phyloP scores from a whole-genome alignment of 805 yeast genomes.

The Tetrapisispora taiwanensis region DNA sequence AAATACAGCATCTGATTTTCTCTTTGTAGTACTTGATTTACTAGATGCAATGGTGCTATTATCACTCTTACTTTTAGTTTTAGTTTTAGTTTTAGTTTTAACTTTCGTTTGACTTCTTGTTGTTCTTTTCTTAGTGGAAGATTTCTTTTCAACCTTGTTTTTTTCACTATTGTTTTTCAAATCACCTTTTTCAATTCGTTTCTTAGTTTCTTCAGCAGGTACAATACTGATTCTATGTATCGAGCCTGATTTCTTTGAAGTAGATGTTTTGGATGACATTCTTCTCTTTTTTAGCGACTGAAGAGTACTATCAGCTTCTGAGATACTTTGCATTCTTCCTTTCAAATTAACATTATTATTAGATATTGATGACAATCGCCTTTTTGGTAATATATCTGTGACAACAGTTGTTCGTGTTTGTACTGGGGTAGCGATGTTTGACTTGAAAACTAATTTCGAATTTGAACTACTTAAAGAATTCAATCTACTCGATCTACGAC shows the following conservation, averaged over 20 bases:
- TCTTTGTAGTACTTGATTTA: not conserved
- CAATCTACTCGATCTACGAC: constrained; percentile 31
- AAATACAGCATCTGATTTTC: constrained; percentile 13
- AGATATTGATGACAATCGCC: constrained; percentile 21
- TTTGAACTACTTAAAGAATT: constrained; percentile 28
- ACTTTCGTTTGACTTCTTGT: not conserved
- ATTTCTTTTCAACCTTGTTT: not conserved
- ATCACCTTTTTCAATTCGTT: not conserved
- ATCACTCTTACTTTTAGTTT: not conserved
- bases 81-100: not conserved
- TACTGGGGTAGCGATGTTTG: constrained; percentile 9
- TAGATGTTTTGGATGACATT: constrained; percentile 19
- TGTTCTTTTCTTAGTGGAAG: not conserved
- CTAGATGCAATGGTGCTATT: not conserved
- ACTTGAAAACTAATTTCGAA: constrained; percentile 28
- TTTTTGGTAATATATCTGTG: not conserved
- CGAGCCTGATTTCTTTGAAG: constrained; percentile 19
- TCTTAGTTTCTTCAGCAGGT: constrained; percentile 7
- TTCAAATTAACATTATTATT: constrained; percentile 10
- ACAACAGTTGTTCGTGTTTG: constrained; percentile 1
- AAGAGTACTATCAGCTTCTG: constrained; percentile 22
- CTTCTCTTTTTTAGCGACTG: constrained; percentile 25
- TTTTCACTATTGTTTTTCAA: constrained; percentile 2
- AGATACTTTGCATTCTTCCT: constrained; percentile 12
- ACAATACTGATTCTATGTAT: constrained; percentile 29